Evolutionary conservation across 2,329 filamentous ascomycete species (phyloP).

Genomic region (Ceratocystis lukuohia): DNA sequence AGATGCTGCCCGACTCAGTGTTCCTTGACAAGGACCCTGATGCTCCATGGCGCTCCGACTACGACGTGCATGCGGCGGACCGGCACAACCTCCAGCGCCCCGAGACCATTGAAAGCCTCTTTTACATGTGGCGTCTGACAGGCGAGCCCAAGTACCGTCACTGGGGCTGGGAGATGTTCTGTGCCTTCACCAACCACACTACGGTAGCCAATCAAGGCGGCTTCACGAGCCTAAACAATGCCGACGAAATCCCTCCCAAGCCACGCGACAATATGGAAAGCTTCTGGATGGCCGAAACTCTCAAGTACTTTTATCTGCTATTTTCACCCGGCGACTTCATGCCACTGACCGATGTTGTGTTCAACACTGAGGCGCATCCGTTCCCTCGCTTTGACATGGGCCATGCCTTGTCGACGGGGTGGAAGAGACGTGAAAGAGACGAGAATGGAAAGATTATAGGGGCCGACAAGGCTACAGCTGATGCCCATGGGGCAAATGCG

Average conservation of each 20-base stretch:
- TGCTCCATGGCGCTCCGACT: slow-evolving; percentile 63
- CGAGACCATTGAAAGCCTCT: slow-evolving; percentile 89
- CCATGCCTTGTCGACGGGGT: slow-evolving; percentile 65
- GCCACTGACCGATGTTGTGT: slow-evolving; percentile 72
- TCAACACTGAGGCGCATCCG: slow-evolving; percentile 92
- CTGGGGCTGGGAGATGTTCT: slow-evolving; percentile 99
- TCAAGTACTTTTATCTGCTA: slow-evolving; percentile 94
- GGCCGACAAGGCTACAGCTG: slow-evolving; percentile 9
- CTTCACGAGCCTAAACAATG: slow-evolving; percentile 70
- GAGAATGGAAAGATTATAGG: slow-evolving; percentile 30
- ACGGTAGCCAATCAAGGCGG: slow-evolving; percentile 64
- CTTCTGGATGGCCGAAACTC: slow-evolving; percentile 95
- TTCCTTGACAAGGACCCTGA: slow-evolving; percentile 15
- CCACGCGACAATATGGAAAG: slow-evolving; percentile 91
- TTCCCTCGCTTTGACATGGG: slow-evolving; percentile 77
- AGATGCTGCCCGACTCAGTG: slow-evolving; percentile 2
- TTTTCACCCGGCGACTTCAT: slow-evolving; percentile 76
- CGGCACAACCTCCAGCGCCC: slow-evolving; percentile 86
- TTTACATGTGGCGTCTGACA: slow-evolving; percentile 99
- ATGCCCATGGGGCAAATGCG: background rate
- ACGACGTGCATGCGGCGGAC: slow-evolving; percentile 67
- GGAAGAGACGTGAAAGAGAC: slow-evolving; percentile 55
- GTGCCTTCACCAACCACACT: slow-evolving; percentile 75
- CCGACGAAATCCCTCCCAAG: slow-evolving; percentile 54
- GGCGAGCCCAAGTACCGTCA: slow-evolving; percentile 77